Evolutionary conservation across 257 asterid species (phyloP).

Genomic region (Cinchona pubescens): DNA sequence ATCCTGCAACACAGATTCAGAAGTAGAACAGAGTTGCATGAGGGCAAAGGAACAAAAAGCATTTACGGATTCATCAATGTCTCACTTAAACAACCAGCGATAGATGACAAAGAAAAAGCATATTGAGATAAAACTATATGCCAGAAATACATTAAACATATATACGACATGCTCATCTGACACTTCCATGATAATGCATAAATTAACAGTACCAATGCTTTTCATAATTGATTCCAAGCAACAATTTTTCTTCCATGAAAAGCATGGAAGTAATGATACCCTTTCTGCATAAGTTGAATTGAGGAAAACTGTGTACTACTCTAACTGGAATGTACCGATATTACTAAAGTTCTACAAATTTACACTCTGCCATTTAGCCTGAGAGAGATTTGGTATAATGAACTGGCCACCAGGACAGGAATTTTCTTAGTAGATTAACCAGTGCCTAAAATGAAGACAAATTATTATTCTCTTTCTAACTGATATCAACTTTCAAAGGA

Average conservation of each 20-base stretch:
- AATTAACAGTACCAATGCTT: not conserved
- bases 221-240: not conserved
- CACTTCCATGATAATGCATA: not conserved
- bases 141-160: not conserved
- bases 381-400: not conserved
- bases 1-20: constrained; percentile 49
- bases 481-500: not conserved
- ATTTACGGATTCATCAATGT: not conserved
- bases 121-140: not conserved
- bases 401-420: not conserved
- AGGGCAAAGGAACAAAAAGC: constrained; percentile 8
- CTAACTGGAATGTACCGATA: not conserved
- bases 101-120: not conserved
- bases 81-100: not conserved
- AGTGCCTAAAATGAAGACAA: not conserved
- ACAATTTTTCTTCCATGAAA: not conserved
- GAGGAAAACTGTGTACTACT: not conserved
- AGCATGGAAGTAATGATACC: not conserved
- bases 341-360: not conserved
- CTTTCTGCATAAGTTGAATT: not conserved
- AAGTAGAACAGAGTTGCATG: constrained; percentile 4
- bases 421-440: not conserved
- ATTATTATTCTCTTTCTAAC: not conserved
- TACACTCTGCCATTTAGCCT: not conserved
- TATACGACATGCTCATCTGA: not conserved